Evolutionary conservation across 2,329 filamentous ascomycete genomes (phyloP).

Genomic region (Kalmusia sp.): DNA sequence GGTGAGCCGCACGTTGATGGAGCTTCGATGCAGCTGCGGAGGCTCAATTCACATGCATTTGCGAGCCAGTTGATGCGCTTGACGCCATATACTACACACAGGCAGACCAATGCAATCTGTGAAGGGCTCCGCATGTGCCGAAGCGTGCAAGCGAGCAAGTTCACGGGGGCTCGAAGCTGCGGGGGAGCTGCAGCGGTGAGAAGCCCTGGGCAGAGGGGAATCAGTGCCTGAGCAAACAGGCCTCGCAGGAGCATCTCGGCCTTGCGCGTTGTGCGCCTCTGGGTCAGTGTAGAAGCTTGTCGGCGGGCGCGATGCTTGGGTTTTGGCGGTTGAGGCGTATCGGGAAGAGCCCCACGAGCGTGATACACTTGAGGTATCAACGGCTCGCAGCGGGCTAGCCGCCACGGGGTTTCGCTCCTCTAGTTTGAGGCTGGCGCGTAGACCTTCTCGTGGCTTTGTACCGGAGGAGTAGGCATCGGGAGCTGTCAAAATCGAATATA

Average conservation of each 20-base stretch:
- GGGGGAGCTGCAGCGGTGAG: conserved; percentile 16
- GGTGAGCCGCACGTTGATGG: conserved; percentile 29
- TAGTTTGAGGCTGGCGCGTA: conserved; percentile 46
- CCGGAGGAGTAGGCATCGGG: conserved; percentile 23
- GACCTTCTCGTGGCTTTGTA: conserved; percentile 35
- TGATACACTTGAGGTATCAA: conserved; percentile 43
- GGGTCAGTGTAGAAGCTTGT: conserved; percentile 27
- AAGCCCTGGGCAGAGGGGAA: conserved; percentile 20
- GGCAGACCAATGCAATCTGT: no score
- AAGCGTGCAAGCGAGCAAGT: not conserved
- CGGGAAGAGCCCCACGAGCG: conserved; percentile 36
- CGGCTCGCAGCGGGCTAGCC: conserved; percentile 35
- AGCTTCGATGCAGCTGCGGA: conserved; percentile 21
- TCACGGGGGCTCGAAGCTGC: not conserved
- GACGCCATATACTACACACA: not conserved
- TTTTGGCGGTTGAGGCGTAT: conserved; percentile 33
- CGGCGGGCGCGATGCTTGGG: conserved; percentile 24
- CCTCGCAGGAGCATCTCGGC: conserved; percentile 24
- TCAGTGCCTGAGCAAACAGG: conserved; percentile 28
- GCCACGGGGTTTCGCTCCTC: conserved; percentile 36
- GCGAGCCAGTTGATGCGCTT: not conserved
- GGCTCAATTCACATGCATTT: conserved; percentile 23
- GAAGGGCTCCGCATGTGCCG: no score
- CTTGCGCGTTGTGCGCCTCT: conserved; percentile 18
- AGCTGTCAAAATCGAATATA: conserved; percentile 44